Evolutionary conservation across 345 rosid species (phyloP).

Genomic region (Brassica rapa): DNA sequence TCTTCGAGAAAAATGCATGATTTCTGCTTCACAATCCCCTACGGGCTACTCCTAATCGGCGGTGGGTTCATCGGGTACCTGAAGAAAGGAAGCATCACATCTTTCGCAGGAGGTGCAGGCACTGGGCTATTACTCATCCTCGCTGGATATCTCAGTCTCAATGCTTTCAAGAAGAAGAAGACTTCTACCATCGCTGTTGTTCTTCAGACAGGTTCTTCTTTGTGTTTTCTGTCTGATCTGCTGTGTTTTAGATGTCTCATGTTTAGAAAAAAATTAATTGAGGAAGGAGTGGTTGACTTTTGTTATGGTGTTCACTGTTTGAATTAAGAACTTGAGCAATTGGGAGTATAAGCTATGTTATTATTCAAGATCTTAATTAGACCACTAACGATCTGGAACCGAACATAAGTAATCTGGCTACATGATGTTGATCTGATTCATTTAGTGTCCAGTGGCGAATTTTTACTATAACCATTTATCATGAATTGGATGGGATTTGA

Average conservation of each 20-base stretch:
- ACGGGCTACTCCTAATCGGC: conserved; percentile 72
- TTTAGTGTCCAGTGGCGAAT: not conserved
- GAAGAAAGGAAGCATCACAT: conserved; percentile 76
- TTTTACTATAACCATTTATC: not conserved
- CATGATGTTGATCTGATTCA: not conserved
- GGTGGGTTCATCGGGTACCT: conserved; percentile 83
- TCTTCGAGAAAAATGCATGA: conserved; percentile 64
- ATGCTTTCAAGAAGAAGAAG: conserved; percentile 73
- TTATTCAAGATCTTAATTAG: conserved; percentile 8
- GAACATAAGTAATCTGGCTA: not conserved
- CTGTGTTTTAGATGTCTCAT: not conserved
- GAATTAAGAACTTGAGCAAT: too few species aligned
- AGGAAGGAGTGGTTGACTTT: too few species aligned
- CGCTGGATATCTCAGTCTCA: conserved; percentile 85
- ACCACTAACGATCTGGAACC: conserved; percentile 23
- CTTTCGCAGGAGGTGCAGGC: conserved; percentile 83
- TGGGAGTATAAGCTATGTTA: not conserved
- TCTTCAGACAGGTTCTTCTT: conserved; percentile 71
- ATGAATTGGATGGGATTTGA: not conserved
- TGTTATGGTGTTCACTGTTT: too few species aligned
- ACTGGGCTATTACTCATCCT: conserved; percentile 70
- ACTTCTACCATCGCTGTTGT: conserved; percentile 62
- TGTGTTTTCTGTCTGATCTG: conserved; percentile 18
- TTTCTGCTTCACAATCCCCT: conserved; percentile 97
- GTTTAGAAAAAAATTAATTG: too few species aligned